phyloP scores from a whole-genome alignment of 2,329 filamentous ascomycete species.

The Pseudogymnoascus sp. region DNA sequence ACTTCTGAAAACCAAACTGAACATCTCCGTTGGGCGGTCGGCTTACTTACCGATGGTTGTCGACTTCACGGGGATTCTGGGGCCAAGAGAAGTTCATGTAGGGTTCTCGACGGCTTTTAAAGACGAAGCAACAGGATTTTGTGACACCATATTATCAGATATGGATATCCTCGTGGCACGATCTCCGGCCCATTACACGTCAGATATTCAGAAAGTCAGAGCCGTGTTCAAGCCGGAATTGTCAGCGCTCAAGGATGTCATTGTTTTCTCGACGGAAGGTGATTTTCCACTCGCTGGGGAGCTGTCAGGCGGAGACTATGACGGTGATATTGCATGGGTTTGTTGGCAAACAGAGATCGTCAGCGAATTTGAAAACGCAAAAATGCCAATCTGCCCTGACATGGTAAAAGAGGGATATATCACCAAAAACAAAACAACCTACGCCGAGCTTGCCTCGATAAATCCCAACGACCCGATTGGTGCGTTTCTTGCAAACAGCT shows the following conservation, averaged over 20 bases:
- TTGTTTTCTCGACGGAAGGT: slow-evolving; percentile 65
- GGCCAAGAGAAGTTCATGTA: slow-evolving; percentile 59
- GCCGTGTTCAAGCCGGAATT: slow-evolving; percentile 52
- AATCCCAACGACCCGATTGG: slow-evolving; percentile 12
- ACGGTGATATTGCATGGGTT: slow-evolving; percentile 70
- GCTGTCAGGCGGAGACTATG: slow-evolving; percentile 72
- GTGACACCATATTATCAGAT: slow-evolving; percentile 45
- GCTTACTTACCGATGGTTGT: slow-evolving; percentile 58
- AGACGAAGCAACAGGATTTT: slow-evolving; percentile 43
- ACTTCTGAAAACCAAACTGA: slow-evolving; percentile 43
- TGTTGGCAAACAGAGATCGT: slow-evolving; percentile 65
- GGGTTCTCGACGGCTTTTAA: slow-evolving; percentile 55
- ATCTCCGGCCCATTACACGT: slow-evolving; percentile 59
- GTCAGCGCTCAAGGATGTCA: slow-evolving; percentile 63
- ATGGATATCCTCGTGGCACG: slow-evolving; percentile 59
- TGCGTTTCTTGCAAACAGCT: slow-evolving; percentile 43
- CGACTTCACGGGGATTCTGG: slow-evolving; percentile 53
- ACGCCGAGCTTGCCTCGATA: slow-evolving; percentile 15
- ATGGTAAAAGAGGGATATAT: slow-evolving; percentile 43
- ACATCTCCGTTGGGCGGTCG: slow-evolving; percentile 52
- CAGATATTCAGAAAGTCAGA: slow-evolving; percentile 63
- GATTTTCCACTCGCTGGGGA: slow-evolving; percentile 55
- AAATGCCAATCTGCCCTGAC: slow-evolving; percentile 37
- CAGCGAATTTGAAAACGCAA: slow-evolving; percentile 55
- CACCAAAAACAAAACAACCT: slow-evolving; percentile 37